Conservation (phyloP, 176 grass and related monocot genomes). For the Zoysia japonica region DNA sequence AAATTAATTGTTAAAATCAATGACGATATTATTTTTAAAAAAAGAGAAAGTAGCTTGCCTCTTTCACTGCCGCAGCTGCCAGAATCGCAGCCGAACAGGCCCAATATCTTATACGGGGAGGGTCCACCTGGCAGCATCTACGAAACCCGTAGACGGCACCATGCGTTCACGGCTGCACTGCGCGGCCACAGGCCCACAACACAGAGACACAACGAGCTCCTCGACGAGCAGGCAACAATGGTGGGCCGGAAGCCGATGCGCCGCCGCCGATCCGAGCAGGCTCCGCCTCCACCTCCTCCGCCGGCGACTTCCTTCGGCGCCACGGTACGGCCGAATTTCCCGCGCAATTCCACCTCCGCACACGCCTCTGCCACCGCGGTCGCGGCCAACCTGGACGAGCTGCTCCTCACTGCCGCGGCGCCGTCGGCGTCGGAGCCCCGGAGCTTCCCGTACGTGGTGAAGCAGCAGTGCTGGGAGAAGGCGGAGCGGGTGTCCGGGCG, state of each 20-base stretch:
- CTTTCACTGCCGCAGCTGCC: too few species aligned
- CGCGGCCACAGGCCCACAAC: not conserved
- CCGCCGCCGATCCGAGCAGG: constrained; percentile 39
- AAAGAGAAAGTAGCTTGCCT: too few species aligned
- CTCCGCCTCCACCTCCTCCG: not conserved
- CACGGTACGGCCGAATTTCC: constrained; percentile 36
- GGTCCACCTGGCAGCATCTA: constrained; percentile 11
- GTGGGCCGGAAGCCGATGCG: constrained; percentile 57
- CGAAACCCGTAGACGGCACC: not conserved
- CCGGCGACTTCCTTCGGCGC: constrained; percentile 40
- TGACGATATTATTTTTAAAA: too few species aligned
- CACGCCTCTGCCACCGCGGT: constrained; percentile 11
- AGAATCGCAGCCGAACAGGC: too few species aligned
- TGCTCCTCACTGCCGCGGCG: constrained; percentile 41
- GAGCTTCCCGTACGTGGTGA: constrained; percentile 79
- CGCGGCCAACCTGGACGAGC: constrained; percentile 46
- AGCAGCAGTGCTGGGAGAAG: constrained; percentile 98
- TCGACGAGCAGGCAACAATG: constrained; percentile 32
- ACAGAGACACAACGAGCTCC: not conserved
- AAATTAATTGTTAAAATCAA: too few species aligned
- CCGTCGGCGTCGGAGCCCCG: constrained; percentile 55
- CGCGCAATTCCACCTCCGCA: constrained; percentile 44
- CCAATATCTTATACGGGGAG: constrained; percentile 1
- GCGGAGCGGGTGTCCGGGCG: constrained; percentile 72
- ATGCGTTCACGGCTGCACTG: not conserved